Conservation (phyloP, 2,329 filamentous ascomycete genomes). For the Chaetomium globosum region DNA sequence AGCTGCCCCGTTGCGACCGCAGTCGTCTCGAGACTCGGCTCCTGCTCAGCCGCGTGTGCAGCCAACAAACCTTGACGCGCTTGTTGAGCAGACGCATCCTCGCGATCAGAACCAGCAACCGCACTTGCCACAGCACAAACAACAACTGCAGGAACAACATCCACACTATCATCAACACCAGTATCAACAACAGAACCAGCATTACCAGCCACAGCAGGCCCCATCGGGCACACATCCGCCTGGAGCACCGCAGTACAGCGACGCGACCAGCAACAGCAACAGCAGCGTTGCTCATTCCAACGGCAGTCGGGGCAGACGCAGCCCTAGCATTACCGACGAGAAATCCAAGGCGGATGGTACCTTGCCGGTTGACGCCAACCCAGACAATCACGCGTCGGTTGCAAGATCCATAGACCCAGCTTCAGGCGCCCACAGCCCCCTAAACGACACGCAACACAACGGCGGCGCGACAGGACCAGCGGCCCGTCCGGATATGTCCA, state of each 20-base stretch:
- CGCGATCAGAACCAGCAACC: conserved; percentile 26
- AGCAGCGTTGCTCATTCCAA: conserved; percentile 22
- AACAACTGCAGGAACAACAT: conserved; percentile 27
- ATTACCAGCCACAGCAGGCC: conserved; percentile 29
- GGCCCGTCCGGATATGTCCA: conserved; percentile 35
- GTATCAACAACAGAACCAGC: conserved; percentile 30
- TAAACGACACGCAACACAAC: conserved; percentile 33
- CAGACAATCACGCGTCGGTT: conserved; percentile 28
- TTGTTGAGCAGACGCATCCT: conserved; percentile 28
- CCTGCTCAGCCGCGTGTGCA: conserved; percentile 35
- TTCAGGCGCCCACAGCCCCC: conserved; percentile 21
- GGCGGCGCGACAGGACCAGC: conserved; percentile 31
- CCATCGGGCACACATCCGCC: conserved; percentile 17
- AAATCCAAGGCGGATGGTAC: conserved; percentile 27
- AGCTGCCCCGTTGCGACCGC: conserved; percentile 35
- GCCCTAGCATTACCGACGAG: conserved; percentile 27
- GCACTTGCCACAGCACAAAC: conserved; percentile 24
- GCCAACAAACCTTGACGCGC: conserved; percentile 31
- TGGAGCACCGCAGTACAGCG: conserved; percentile 12
- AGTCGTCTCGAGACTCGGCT: conserved; percentile 35
- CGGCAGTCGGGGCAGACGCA: conserved; percentile 23
- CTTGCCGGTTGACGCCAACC: conserved; percentile 25
- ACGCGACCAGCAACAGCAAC: conserved; percentile 19
- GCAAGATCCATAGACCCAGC: conserved; percentile 21
- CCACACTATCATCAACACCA: conserved; percentile 26